Percentiles rank a stretch among this genome's conserved stretches.
phyloP scores from a whole-genome alignment of 116 monocot species.

The Iris pallida region DNA sequence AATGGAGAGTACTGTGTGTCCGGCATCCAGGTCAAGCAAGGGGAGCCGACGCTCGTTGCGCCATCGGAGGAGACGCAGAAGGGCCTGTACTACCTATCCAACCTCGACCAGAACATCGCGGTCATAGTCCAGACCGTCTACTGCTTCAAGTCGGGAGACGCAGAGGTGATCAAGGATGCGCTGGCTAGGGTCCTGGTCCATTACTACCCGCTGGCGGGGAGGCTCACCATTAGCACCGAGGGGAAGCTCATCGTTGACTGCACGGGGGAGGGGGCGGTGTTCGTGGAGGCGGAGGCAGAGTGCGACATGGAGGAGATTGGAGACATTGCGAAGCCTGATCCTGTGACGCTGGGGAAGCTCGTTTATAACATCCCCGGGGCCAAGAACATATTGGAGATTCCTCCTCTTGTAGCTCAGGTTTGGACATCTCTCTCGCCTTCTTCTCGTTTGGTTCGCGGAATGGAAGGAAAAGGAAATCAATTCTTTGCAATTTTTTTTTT shows the following conservation, averaged over 20 bases:
- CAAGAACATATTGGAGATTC: constrained; percentile 59
- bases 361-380: constrained; percentile 49
- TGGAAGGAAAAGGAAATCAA: too few relatives aligned
- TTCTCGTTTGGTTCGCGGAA: too few relatives aligned
- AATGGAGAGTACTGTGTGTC: neutral
- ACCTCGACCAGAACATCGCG: constrained; percentile 76
- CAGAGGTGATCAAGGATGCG: constrained; percentile 32
- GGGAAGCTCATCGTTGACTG: constrained; percentile 61
- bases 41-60: constrained; percentile 32
- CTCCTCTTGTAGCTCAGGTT: constrained; percentile 62
- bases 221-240: constrained; percentile 44
- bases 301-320: constrained; percentile 46
- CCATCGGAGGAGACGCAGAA: constrained; percentile 43
- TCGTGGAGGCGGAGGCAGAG: constrained; percentile 53
- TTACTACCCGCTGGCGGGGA: constrained; percentile 61
- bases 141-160: constrained; percentile 39
- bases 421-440: too few relatives aligned
- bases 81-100: constrained; percentile 57
- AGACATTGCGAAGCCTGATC: constrained; percentile 56
- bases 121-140: constrained; percentile 65
- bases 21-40: constrained; percentile 27
- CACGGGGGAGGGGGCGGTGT: constrained; percentile 46
- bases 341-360: constrained; percentile 47
- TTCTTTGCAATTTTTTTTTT: too few relatives aligned
- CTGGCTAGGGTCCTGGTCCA: constrained; percentile 47